phyloP scores from a whole-genome alignment of 495 filamentous ascomycete genomes.

The Penicillium canescens region DNA sequence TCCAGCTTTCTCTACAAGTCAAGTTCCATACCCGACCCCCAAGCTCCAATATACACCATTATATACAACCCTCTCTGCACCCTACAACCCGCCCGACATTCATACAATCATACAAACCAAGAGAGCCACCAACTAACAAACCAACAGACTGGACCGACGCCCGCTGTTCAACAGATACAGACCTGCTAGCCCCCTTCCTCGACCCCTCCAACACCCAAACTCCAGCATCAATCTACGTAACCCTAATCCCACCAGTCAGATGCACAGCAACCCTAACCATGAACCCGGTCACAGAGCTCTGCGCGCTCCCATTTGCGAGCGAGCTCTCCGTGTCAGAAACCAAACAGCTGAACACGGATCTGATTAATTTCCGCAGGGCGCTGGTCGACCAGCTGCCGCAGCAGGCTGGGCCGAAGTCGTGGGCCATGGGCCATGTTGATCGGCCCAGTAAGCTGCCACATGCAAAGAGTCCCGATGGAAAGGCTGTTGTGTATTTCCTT shows the following conservation, averaged over 20 bases:
- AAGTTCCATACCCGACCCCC: background rate
- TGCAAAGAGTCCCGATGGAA: slow-evolving; percentile 32
- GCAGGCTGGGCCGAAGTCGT: slow-evolving; percentile 39
- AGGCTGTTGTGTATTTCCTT: slow-evolving; percentile 39
- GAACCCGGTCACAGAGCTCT: slow-evolving; percentile 45
- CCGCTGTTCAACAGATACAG: slow-evolving; percentile 21
- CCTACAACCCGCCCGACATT: background rate
- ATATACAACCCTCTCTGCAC: background rate
- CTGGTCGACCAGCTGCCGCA: slow-evolving; percentile 30
- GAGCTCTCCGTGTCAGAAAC: slow-evolving; percentile 23
- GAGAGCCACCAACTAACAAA: background rate
- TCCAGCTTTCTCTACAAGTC: background rate
- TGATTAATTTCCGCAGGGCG: slow-evolving; percentile 35
- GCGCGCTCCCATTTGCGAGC: slow-evolving; percentile 30
- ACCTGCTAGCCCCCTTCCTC: slow-evolving; percentile 28
- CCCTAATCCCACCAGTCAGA: slow-evolving; percentile 32
- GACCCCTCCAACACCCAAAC: slow-evolving; percentile 17
- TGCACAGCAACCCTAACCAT: slow-evolving; percentile 31
- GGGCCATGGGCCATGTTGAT: slow-evolving; percentile 45
- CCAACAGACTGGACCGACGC: slow-evolving; percentile 41
- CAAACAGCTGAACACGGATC: slow-evolving; percentile 22
- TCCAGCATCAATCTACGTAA: slow-evolving; percentile 28
- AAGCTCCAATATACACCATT: background rate
- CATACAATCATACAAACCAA: too few relatives aligned
- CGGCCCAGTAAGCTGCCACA: slow-evolving; percentile 39